Base-by-base conservation (phyloP, 257 asterid genomes). In the Solanum clarkiae region DNA sequence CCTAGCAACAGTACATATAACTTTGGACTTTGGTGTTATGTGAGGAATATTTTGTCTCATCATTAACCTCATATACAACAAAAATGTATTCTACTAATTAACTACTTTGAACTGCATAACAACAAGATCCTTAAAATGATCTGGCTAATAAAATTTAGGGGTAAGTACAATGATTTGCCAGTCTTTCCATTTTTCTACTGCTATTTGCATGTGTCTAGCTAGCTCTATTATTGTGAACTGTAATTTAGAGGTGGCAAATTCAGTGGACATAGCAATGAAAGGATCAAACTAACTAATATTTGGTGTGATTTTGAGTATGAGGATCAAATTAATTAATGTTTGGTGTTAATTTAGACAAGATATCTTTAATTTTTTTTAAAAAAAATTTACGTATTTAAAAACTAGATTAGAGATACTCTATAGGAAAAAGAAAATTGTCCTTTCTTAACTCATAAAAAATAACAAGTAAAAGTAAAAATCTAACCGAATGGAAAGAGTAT, bases 1-100 rank as follows among this genome's bases (percentile, higher is more conserved):
- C 87, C 87, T 80, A 85, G 87, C 87, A 65, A 36, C 85, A 65
- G 69, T 47, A 9, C 60, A 77, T 32, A 54, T 22, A 77, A 26
- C 16, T 75, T 60, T 45, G 72, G 59, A 51, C 16, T 77, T 60
- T 47, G 60, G 59, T 56, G 70, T 65, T 63, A 60, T 51, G 71
- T 49, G 57, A 85, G 20, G n/a, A 49, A 49, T n/a, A 80, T 53
- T 49, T 54, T 51, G 29, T 65, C 84, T 24, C 75, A 24, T 85
- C 80, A 62, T 80, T 40, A 66, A 63, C n/a, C 47, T 20, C 32
- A 75, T 74, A 22, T 9, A 60, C 20, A 71, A 42, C 71, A 80
- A 85, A 63, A 20, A 57, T 63, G 9, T 55, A 77, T 14, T 45
- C 51, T 26, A 57, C 55, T 77, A 55, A 68, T 71, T 55, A 54